A percentile compares a stretch with the other conserved stretches of the same genome.
Conservation (phyloP, 805 yeast genomes). For the Zygosaccharomyces bisporus region DNA sequence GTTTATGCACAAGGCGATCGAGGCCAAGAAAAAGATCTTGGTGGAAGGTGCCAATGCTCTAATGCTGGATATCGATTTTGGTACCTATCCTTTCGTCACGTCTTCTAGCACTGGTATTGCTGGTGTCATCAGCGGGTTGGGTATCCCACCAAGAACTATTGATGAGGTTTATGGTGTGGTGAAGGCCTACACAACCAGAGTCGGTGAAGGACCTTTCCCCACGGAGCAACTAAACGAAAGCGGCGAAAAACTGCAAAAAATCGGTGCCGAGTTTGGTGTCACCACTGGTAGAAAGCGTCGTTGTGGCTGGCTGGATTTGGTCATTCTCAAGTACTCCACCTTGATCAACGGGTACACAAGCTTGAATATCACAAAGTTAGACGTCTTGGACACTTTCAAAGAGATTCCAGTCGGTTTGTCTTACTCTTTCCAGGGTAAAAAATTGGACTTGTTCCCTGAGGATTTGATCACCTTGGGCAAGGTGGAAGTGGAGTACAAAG, state of each 20-base stretch:
- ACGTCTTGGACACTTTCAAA: constrained; percentile 85
- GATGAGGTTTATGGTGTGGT: constrained; percentile 90
- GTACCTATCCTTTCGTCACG: constrained; percentile 97
- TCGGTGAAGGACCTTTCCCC: constrained; percentile 99
- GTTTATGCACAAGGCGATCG: constrained; percentile 74
- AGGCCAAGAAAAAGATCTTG: constrained; percentile 75
- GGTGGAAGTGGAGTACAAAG: constrained; percentile 87
- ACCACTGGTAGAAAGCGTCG: constrained; percentile 99
- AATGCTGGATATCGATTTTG: constrained; percentile 96
- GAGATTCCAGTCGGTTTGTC: constrained; percentile 86
- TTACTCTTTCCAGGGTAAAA: constrained; percentile 75
- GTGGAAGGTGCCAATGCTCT: constrained; percentile 98
- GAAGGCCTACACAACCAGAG: constrained; percentile 97
- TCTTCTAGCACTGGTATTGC: constrained; percentile 96
- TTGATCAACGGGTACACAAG: constrained; percentile 93
- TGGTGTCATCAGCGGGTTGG: constrained; percentile 95
- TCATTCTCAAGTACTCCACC: constrained; percentile 86
- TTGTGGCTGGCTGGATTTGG: constrained; percentile 98
- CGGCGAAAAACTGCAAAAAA: constrained; percentile 83
- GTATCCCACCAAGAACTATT: constrained; percentile 86
- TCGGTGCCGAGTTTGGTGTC: constrained; percentile 96
- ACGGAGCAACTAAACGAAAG: constrained; percentile 86
- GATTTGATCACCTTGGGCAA: constrained; percentile 77
- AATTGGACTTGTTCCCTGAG: constrained; percentile 82
- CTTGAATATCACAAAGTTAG: constrained; percentile 91